Conservation (phyloP, 768 basidiomycete genomes). For the Piloderma croceum region DNA sequence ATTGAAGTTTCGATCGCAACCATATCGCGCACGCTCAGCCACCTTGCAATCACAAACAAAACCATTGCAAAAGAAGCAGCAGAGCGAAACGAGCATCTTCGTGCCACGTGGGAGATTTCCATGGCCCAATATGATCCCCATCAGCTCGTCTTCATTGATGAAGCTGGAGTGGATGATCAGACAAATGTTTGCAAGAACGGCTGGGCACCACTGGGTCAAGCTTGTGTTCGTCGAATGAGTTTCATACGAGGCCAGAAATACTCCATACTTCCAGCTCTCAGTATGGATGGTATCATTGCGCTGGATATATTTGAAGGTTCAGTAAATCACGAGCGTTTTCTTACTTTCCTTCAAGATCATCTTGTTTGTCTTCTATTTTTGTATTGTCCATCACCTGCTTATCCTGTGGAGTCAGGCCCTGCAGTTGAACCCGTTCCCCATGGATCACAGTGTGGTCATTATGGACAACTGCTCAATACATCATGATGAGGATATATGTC, state of each 20-base stretch:
- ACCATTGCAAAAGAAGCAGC: constrained; percentile 15
- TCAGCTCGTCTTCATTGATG: constrained; percentile 24
- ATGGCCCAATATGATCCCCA: constrained; percentile 19
- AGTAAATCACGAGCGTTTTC: constrained; percentile 25
- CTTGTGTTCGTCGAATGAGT: constrained; percentile 19
- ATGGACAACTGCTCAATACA: constrained; percentile 39
- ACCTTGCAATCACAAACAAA: constrained; percentile 21
- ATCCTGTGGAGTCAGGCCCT: constrained; percentile 15
- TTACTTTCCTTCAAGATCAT: constrained; percentile 22
- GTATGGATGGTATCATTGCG: constrained; percentile 21
- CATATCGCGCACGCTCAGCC: constrained; percentile 18
- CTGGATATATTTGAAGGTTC: constrained; percentile 29
- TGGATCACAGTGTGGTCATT: constrained; percentile 29
- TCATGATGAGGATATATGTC: constrained; percentile 32
- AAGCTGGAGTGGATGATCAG: constrained; percentile 23
- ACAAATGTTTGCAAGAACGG: constrained; percentile 19
- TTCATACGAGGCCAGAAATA: constrained; percentile 24
- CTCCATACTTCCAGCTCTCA: constrained; percentile 26
- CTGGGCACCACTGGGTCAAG: constrained; percentile 16
- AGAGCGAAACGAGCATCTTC: constrained; percentile 25
- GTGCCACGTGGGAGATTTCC: constrained; percentile 19
- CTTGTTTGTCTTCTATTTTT: constrained; percentile 14
- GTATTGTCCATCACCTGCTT: neutral
- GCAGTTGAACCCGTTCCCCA: constrained; percentile 30
- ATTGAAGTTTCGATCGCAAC: constrained; percentile 27